A percentile compares a stretch with the other conserved stretches of the same genome.
These are phyloP conservation scores for Kazachstania taianensis DNA, from an alignment of 805 yeast genomes.

Conservation along the genomic window DNA sequence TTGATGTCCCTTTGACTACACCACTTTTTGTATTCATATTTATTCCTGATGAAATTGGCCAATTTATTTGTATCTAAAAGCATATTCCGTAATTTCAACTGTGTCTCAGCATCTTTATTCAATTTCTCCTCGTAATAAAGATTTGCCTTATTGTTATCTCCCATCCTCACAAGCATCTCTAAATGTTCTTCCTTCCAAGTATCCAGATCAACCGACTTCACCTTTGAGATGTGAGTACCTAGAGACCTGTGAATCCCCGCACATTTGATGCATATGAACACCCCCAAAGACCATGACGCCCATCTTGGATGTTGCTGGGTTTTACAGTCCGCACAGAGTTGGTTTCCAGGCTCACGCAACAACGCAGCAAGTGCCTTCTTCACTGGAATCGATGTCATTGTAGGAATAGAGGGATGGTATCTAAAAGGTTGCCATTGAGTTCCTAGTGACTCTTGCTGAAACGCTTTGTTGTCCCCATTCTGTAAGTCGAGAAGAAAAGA, in stretches of 20 bases:
- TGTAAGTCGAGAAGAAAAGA: no score
- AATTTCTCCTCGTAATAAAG: conserved; percentile 73
- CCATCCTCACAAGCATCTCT: conserved; percentile 74
- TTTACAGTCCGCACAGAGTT: conserved; percentile 86
- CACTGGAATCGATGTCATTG: conserved; percentile 12
- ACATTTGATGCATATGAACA: conserved; percentile 87
- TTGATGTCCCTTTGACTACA: conserved; percentile 36
- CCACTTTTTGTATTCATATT: conserved; percentile 90
- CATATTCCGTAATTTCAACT: conserved; percentile 2
- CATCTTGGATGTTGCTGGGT: conserved; percentile 84
- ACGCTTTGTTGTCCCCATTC: no score
- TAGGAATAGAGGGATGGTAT: no score
- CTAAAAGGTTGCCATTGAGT: no score
- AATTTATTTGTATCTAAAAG: conserved; percentile 72
- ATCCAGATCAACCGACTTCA: conserved; percentile 88
- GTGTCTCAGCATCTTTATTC: conserved; percentile 32
- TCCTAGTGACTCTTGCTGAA: no score
- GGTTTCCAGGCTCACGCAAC: conserved; percentile 68
- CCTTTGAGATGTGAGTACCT: conserved; percentile 92
- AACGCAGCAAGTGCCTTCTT: conserved; percentile 56
- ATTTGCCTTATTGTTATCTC: conserved; percentile 65
- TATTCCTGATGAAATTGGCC: conserved; percentile 83
- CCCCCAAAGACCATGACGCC: conserved; percentile 95
- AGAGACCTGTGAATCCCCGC: conserved; percentile 91
- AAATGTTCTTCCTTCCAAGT: conserved; percentile 95